These are phyloP conservation scores for Aspergillus brasiliensis DNA, from an alignment of 2,329 filamentous ascomycete species.

Conservation along the genomic window DNA sequence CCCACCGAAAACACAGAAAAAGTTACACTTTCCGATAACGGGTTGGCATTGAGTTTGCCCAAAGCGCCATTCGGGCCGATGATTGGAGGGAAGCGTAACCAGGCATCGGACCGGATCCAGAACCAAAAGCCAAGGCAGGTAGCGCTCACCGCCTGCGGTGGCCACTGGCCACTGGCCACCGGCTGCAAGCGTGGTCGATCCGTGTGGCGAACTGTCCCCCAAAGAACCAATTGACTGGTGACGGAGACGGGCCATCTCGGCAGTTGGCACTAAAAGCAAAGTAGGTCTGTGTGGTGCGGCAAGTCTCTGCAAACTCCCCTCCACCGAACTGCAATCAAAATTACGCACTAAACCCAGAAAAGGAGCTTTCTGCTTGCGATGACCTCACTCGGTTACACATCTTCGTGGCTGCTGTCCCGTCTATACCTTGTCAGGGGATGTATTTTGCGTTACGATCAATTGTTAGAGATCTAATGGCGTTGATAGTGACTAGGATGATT, in stretches of 20 bases:
- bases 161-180: neutral
- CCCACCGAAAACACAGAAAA: neutral
- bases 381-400: neutral
- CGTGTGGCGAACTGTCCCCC: constrained; percentile 4
- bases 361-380: neutral
- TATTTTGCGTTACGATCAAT: too few relatives aligned
- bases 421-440: neutral
- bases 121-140: constrained; percentile 1
- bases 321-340: neutral
- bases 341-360: neutral
- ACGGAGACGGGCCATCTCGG: neutral
- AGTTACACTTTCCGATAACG: neutral
- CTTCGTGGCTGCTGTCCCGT: neutral
- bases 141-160: constrained; percentile 5
- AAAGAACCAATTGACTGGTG: neutral
- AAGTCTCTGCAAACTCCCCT: neutral
- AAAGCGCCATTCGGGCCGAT: neutral
- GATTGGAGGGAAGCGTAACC: neutral
- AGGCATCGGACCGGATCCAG: constrained; percentile 3
- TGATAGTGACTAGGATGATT: neutral
- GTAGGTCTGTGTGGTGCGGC: neutral
- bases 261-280: neutral
- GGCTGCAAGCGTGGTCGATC: constrained; percentile 8
- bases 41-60: neutral
- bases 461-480: too few relatives aligned